Base-by-base conservation (phyloP, 2,329 filamentous ascomycete species). In the Talaromyces sp. region DNA sequence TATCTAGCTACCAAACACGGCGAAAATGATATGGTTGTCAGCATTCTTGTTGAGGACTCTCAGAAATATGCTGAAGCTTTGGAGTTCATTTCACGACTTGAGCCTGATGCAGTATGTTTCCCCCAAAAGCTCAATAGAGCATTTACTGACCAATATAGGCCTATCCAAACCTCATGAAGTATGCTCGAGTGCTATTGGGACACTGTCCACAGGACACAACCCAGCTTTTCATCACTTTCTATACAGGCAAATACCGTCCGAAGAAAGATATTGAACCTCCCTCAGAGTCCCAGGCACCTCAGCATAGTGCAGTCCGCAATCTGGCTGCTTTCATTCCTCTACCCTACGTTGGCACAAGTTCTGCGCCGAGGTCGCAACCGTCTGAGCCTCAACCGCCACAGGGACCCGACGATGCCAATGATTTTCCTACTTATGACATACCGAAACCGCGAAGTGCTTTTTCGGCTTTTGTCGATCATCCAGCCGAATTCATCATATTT, bases 31-130 rank as follows among this genome's bases (percentile, higher is more conserved):
- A 82, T 98, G 67, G 95, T 99, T 0, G 91, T 98, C 3, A 94
- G 97, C 74, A 97, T 99, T 58, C 77, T 99, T 61, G 93, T 99
- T 60, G 95, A 99, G 74, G 94, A 99, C 72, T 93, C 94, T 0
- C 95, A 96, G 76, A 90, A 91, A 70, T 97, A 97, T 74, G 84
- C 85, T 0, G 93, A 97, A 73, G 94, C 95, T 0, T 82, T 99
- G 15, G 88, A 93, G 69, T 99, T 96, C 71, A 95, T 98, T 65
- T 95, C 92, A 87, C 88, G 91, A 15, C 81, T 97, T 64, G 91
- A 96, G 59, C 89, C 94, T 0, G 87, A 90, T 69, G 82, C 86
- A 69, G 91, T 93, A 77, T 71, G 89, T 82, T 43, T 19, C 34
- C 19, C 2, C 27, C 13, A 22, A 34, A 13, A 15, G 29, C n/a